Conservation (phyloP, 2,329 filamentous ascomycete genomes). For the Diaporthe humulicola region DNA sequence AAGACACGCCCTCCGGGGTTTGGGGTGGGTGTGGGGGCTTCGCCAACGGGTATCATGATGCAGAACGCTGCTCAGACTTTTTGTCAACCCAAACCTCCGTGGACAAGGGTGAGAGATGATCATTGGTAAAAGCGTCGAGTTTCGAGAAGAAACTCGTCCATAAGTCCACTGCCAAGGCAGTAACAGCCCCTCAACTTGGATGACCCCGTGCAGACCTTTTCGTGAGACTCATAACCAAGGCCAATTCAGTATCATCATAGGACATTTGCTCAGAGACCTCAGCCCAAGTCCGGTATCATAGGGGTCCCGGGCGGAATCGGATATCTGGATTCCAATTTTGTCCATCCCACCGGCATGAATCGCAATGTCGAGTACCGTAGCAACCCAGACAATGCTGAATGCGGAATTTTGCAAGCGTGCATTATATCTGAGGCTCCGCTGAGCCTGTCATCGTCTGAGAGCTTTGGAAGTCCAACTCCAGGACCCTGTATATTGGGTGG, state of each 20-base stretch:
- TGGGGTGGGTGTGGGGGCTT: neutral
- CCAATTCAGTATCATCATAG: neutral
- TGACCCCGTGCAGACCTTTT: neutral
- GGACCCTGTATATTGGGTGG: slow-evolving; percentile 39
- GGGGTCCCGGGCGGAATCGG: neutral
- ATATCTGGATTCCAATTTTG: neutral
- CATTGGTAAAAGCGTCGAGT: neutral
- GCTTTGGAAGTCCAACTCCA: slow-evolving; percentile 27
- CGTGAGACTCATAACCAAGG: neutral
- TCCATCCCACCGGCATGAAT: neutral
- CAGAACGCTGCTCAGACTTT: neutral
- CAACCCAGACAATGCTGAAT: neutral
- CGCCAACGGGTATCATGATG: slow-evolving; percentile 18
- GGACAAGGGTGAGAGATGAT: neutral
- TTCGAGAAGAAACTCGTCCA: neutral
- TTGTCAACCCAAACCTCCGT: neutral
- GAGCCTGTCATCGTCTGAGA: slow-evolving; percentile 38
- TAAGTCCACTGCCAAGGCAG: neutral
- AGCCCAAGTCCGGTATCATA: neutral
- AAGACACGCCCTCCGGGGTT: neutral
- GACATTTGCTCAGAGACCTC: neutral
- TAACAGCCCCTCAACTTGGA: neutral
- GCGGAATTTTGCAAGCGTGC: neutral
- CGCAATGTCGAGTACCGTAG: neutral
- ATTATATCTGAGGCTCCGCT: slow-evolving; percentile 37